These are phyloP conservation scores for Omphalotus olearius DNA, from an alignment of 1,284 basidiomycete genomes.

Conservation along the genomic window DNA sequence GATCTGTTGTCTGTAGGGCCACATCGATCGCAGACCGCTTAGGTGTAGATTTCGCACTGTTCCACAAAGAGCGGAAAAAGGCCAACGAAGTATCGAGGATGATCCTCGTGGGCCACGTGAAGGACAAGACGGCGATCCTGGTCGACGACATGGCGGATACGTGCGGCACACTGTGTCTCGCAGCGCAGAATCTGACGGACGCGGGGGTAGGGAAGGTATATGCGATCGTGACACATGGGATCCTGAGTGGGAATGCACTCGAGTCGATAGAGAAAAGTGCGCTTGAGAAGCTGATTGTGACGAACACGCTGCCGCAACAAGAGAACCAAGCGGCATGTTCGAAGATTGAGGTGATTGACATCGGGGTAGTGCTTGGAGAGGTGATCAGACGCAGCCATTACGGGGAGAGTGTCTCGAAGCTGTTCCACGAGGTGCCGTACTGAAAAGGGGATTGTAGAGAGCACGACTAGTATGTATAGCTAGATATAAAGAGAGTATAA, in stretches of 20 bases:
- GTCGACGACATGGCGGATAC: slow-evolving; percentile 99
- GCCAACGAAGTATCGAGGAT: slow-evolving; percentile 99
- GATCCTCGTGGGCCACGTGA: slow-evolving; percentile 95
- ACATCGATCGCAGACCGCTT: slow-evolving; percentile 97
- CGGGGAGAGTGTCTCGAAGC: slow-evolving; percentile 78
- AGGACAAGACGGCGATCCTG: slow-evolving; percentile 93
- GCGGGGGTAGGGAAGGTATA: slow-evolving; percentile 86
- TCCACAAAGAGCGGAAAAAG: slow-evolving; percentile 99
- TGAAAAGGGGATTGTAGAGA: slow-evolving; percentile 27
- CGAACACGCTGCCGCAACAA: slow-evolving; percentile 94
- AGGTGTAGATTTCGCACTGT: slow-evolving; percentile 97
- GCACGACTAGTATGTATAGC: neutral
- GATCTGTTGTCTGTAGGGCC: slow-evolving; percentile 52
- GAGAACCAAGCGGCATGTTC: slow-evolving; percentile 73
- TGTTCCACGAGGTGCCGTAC: slow-evolving; percentile 84
- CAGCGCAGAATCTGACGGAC: slow-evolving; percentile 86
- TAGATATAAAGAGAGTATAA: neutral
- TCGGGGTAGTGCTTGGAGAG: slow-evolving; percentile 93
- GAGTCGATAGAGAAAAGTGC: slow-evolving; percentile 67
- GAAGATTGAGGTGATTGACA: slow-evolving; percentile 96
- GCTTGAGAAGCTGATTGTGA: slow-evolving; percentile 95
- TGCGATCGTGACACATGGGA: slow-evolving; percentile 97
- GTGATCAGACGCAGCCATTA: slow-evolving; percentile 92
- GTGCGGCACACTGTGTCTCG: slow-evolving; percentile 94
- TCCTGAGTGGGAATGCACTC: slow-evolving; percentile 88